These are phyloP conservation scores for Aspergillus avenaceus DNA, from an alignment of 495 filamentous ascomycete genomes.

Conservation along the genomic window DNA sequence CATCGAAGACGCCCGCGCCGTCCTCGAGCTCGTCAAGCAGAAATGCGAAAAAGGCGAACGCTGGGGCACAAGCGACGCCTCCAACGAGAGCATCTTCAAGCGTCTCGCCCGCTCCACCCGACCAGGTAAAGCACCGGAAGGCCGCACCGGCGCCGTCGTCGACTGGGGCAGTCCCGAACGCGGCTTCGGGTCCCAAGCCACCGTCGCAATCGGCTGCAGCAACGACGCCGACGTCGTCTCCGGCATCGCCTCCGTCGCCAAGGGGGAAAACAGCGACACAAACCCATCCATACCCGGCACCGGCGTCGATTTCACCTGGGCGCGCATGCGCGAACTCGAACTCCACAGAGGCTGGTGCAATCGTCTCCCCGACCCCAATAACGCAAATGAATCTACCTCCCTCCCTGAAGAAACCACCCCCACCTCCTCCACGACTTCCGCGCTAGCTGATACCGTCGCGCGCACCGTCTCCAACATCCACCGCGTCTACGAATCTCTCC, in stretches of 20 bases:
- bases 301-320: slow-evolving; percentile 88
- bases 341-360: slow-evolving; percentile 80
- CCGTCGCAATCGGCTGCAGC: slow-evolving; percentile 65
- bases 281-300: slow-evolving; percentile 58
- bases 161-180: slow-evolving; percentile 82
- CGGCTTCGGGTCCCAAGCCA: slow-evolving; percentile 68
- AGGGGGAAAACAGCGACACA: slow-evolving; percentile 60
- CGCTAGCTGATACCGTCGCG: slow-evolving; percentile 42
- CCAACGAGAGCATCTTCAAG: slow-evolving; percentile 82
- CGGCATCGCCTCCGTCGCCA: slow-evolving; percentile 61
- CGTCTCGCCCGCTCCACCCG: slow-evolving; percentile 62
- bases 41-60: slow-evolving; percentile 87
- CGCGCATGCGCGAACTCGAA: slow-evolving; percentile 81
- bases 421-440: slow-evolving; percentile 1
- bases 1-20: slow-evolving; percentile 85
- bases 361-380: slow-evolving; percentile 39
- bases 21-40: slow-evolving; percentile 85
- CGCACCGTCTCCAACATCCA: slow-evolving; percentile 56
- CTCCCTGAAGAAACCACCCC: slow-evolving; percentile 20
- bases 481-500: slow-evolving; percentile 68
- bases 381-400: slow-evolving; percentile 46
- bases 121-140: slow-evolving; percentile 46
- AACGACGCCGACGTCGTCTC: slow-evolving; percentile 72
- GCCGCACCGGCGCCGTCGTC: slow-evolving; percentile 73
- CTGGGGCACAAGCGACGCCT: slow-evolving; percentile 74